These are phyloP conservation scores for Fusarium heterosporum DNA, from an alignment of 2,329 filamentous ascomycete genomes.

Conservation along the genomic window DNA sequence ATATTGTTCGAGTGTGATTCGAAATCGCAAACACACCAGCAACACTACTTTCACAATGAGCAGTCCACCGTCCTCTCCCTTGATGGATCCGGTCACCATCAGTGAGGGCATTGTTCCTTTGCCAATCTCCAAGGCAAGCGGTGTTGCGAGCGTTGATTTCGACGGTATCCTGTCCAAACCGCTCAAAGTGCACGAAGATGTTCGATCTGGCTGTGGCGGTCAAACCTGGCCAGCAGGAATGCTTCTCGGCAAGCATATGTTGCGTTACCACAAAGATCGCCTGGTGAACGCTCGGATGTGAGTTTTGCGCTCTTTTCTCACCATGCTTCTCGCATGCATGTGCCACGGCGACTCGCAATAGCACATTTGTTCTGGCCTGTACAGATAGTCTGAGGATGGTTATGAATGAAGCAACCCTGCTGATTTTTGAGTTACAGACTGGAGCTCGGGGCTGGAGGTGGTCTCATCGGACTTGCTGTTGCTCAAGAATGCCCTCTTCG, in stretches of 20 bases:
- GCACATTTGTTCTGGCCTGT: conserved; percentile 1
- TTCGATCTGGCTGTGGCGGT: conserved; percentile 89
- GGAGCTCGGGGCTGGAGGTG: conserved; percentile 92
- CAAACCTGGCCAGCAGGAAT: conserved; percentile 96
- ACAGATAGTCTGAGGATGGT: conserved; percentile 23
- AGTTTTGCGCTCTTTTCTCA: conserved; percentile 25
- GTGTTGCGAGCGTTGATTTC: conserved; percentile 70
- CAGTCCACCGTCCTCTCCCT: conserved; percentile 60
- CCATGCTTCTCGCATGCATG: conserved; percentile 8
- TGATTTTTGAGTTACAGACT: conserved; percentile 66
- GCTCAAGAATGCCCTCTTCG: conserved; percentile 66
- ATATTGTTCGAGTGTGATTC: not conserved
- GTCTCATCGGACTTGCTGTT: conserved; percentile 79
- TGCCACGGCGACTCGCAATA: conserved; percentile 14
- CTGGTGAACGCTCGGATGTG: conserved; percentile 78
- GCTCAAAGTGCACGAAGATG: conserved; percentile 84
- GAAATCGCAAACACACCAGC: not conserved
- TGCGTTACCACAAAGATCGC: conserved; percentile 75
- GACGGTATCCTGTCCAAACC: conserved; percentile 77
- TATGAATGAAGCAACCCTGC: conserved; percentile 21
- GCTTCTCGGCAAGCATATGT: conserved; percentile 86
- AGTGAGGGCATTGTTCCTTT: conserved; percentile 70
- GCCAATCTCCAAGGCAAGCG: conserved; percentile 67
- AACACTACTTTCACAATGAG: conserved; percentile 33
- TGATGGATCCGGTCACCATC: conserved; percentile 63